A percentile compares a stretch with the other conserved stretches of the same genome.
Evolutionary conservation across 495 filamentous ascomycete species (phyloP).

Genomic region (Bombardia bombarda): DNA sequence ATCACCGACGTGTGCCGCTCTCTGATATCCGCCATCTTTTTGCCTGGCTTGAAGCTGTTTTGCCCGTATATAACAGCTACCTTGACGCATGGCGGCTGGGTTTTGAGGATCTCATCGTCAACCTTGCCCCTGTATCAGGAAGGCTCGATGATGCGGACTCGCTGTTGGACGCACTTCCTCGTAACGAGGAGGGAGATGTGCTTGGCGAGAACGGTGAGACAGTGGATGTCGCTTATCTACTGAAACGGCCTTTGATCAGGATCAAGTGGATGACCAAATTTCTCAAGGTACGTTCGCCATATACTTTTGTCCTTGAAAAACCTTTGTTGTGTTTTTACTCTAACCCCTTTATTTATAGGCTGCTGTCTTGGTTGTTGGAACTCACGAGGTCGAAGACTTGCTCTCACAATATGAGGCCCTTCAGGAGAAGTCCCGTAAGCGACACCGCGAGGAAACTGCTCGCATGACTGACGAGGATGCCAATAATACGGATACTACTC

Average conservation of each 20-base stretch:
- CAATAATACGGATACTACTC: constrained; percentile 68
- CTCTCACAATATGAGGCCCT: constrained; percentile 54
- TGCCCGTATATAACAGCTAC: constrained; percentile 78
- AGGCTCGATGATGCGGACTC: constrained; percentile 42
- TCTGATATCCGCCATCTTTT: constrained; percentile 60
- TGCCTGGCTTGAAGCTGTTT: constrained; percentile 69
- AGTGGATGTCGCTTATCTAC: constrained; percentile 87
- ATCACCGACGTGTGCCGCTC: constrained; percentile 73
- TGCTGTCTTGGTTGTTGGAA: constrained; percentile 28
- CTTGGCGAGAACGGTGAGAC: constrained; percentile 73
- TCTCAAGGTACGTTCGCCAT: constrained; percentile 50
- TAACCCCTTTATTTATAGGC: constrained; percentile 24
- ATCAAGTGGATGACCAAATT: constrained; percentile 83
- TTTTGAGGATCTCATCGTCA: constrained; percentile 93
- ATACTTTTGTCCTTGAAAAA: not conserved
- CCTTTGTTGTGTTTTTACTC: not conserved
- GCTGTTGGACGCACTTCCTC: constrained; percentile 60
- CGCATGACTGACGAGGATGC: constrained; percentile 88
- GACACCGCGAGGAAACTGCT: constrained; percentile 77
- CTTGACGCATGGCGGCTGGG: constrained; percentile 85
- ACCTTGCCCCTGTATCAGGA: constrained; percentile 64
- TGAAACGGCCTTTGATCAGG: constrained; percentile 82
- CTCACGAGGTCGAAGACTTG: constrained; percentile 20
- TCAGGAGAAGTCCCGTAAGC: constrained; percentile 65
- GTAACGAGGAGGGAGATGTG: constrained; percentile 72